A percentile compares a stretch with the other conserved stretches of the same genome.
Conservation (phyloP, 768 basidiomycete species). For the Termitomyces sp. region DNA sequence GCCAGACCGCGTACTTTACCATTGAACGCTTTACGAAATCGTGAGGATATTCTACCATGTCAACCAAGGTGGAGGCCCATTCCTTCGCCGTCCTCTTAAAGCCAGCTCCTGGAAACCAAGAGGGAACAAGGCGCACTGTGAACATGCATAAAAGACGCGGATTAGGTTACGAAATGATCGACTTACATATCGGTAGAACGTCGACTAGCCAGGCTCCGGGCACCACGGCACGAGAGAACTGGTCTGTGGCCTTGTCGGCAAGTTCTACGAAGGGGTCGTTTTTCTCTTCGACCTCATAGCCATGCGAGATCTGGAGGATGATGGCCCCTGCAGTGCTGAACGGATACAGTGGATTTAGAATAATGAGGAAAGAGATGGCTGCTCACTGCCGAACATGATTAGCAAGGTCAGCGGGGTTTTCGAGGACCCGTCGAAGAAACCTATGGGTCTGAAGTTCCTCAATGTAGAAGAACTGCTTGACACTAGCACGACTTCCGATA, state of each 20-base stretch:
- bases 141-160: neutral
- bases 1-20: constrained; percentile 27
- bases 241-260: constrained; percentile 45
- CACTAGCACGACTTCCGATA: no score
- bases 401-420: no score
- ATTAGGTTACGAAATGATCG: no score
- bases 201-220: constrained; percentile 52
- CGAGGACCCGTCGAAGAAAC: no score
- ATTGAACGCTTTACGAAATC: constrained; percentile 58
- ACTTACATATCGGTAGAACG: constrained; percentile 38
- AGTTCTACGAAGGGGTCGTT: constrained; percentile 48
- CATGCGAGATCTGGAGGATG: constrained; percentile 46
- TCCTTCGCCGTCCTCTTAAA: constrained; percentile 48
- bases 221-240: constrained; percentile 48
- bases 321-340: constrained; percentile 44
- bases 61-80: constrained; percentile 46
- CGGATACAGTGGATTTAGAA: no score
- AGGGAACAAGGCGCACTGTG: constrained; percentile 53
- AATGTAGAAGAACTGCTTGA: no score
- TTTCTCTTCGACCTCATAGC: constrained; percentile 44
- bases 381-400: no score
- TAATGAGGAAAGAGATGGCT: no score
- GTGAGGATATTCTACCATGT: constrained; percentile 53
- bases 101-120: constrained; percentile 59
- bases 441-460: no score